A percentile compares a stretch with the other conserved stretches of the same genome.
These are phyloP conservation scores for Spathaspora sp. DNA, from an alignment of 1,139 yeast genomes.

Conservation along the genomic window DNA sequence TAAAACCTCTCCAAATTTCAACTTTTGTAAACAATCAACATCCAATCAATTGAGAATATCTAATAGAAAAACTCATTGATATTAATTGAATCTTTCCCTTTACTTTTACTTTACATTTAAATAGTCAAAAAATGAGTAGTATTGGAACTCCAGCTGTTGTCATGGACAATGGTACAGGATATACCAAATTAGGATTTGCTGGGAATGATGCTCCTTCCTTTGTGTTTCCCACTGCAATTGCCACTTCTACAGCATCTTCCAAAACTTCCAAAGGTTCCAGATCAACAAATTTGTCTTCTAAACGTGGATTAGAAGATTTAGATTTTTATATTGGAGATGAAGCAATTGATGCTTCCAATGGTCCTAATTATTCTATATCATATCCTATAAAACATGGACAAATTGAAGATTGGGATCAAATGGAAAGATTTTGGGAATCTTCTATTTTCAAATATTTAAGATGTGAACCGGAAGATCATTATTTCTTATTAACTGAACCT, in stretches of 20 bases:
- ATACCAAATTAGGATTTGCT: constrained; percentile 96
- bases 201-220: constrained; percentile 98
- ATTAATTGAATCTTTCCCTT: neutral
- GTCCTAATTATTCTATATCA: constrained; percentile 82
- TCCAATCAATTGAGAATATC: neutral
- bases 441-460: constrained; percentile 93
- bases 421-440: constrained; percentile 99
- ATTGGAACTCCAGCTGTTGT: constrained; percentile 90
- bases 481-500: constrained; percentile 93
- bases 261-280: constrained; percentile 38
- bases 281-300: constrained; percentile 54
- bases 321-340: constrained; percentile 96
- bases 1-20: neutral
- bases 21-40: neutral
- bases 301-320: constrained; percentile 91
- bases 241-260: constrained; percentile 60
- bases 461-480: constrained; percentile 98
- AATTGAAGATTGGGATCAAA: constrained; percentile 98
- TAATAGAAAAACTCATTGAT: neutral
- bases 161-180: constrained; percentile 98
- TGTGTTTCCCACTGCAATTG: constrained; percentile 96
- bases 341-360: constrained; percentile 85
- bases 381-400: constrained; percentile 98
- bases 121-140: constrained; percentile 45
- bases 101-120: neutral